Evolutionary conservation across 331 rosid genomes (phyloP).

Genomic region (Phaseolus coccineus): DNA sequence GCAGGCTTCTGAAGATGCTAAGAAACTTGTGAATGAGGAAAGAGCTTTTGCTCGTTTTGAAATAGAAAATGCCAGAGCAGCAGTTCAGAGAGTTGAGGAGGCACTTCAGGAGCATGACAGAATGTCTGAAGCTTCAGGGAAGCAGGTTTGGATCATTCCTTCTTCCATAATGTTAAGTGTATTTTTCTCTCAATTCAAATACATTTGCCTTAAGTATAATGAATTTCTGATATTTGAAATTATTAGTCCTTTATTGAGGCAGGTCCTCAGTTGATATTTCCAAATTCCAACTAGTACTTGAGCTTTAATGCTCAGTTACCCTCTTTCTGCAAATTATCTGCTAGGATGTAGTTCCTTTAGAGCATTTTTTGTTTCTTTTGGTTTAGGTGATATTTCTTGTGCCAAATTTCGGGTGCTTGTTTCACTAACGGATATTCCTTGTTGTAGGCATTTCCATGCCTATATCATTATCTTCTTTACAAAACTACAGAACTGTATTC

Average conservation of each 20-base stretch:
- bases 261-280: slow-evolving; percentile 26
- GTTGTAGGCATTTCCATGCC: neutral
- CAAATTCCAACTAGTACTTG: slow-evolving; percentile 1
- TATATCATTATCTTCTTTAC: neutral
- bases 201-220: slow-evolving; percentile 11
- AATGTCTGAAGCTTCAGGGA: slow-evolving; percentile 73
- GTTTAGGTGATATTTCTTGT: neutral
- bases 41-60: slow-evolving; percentile 96
- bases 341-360: neutral
- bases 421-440: neutral
- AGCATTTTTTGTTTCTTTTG: slow-evolving; percentile 5
- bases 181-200: neutral
- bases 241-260: slow-evolving; percentile 11
- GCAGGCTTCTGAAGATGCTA: slow-evolving; percentile 96
- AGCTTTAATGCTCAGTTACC: slow-evolving; percentile 4
- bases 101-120: slow-evolving; percentile 87
- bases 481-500: neutral
- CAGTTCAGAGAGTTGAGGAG: slow-evolving; percentile 92
- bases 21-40: slow-evolving; percentile 86
- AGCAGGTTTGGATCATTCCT: slow-evolving; percentile 60
- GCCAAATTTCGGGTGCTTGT: neutral
- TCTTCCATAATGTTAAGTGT: neutral
- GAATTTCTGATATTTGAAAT: slow-evolving; percentile 18
- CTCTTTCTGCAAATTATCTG: slow-evolving; percentile 2
- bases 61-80: slow-evolving; percentile 92